A percentile compares a stretch with the other conserved stretches of the same genome.
phyloP scores from a whole-genome alignment of 495 filamentous ascomycete species.

The Penicillium flavigenum region DNA sequence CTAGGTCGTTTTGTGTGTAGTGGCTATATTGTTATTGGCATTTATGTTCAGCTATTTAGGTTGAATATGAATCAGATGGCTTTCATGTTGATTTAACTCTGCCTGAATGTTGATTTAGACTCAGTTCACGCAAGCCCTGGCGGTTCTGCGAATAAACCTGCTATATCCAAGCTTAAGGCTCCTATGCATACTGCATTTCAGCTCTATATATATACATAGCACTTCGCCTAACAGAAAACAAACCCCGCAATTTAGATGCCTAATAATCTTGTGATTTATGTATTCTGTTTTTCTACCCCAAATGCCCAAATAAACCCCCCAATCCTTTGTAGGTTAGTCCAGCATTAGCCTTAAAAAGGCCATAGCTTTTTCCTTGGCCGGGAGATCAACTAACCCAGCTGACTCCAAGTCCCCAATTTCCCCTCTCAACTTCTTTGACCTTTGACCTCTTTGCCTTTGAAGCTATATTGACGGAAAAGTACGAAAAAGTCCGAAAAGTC shows the following conservation, averaged over 20 bases:
- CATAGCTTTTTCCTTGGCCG: slow-evolving; percentile 1
- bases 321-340: not conserved
- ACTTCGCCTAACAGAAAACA: too few relatives aligned
- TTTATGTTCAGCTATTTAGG: not conserved
- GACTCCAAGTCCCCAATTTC: not conserved
- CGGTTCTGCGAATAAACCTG: not conserved
- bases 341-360: not conserved
- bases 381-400: slow-evolving; percentile 1
- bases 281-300: too few relatives aligned
- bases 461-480: not conserved
- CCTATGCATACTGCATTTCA: too few relatives aligned
- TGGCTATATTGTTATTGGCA: not conserved
- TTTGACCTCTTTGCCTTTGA: not conserved
- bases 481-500: not conserved
- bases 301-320: not conserved
- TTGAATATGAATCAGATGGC: not conserved
- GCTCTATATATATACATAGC: too few relatives aligned
- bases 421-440: not conserved
- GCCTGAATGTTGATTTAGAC: too few relatives aligned
- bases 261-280: too few relatives aligned
- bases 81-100: not conserved
- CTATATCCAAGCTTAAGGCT: not conserved
- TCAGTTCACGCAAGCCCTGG: not conserved
- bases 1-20: too few relatives aligned
- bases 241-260: too few relatives aligned